These are phyloP conservation scores for Dacryopinax primogenitus DNA, from an alignment of 768 basidiomycete genomes.

Conservation along the genomic window DNA sequence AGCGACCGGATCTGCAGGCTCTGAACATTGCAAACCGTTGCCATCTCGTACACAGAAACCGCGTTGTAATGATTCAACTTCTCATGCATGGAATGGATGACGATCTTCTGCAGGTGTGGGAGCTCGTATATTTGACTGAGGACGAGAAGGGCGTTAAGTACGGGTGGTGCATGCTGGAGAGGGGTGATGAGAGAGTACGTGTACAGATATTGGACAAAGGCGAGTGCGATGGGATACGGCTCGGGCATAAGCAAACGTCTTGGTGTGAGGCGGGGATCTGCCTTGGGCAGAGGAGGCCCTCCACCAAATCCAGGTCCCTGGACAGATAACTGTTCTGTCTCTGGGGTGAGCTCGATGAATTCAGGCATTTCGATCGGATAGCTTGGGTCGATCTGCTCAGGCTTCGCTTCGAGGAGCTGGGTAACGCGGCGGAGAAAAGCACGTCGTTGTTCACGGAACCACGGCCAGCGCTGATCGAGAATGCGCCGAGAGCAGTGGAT, in stretches of 20 bases:
- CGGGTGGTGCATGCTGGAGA: constrained; percentile 79
- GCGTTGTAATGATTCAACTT: constrained; percentile 71
- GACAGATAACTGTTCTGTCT: background rate
- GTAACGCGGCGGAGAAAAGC: constrained; percentile 41
- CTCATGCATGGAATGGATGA: constrained; percentile 91
- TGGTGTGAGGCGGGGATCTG: constrained; percentile 70
- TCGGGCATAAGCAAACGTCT: constrained; percentile 73
- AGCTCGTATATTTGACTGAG: constrained; percentile 74
- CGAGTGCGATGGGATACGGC: constrained; percentile 76
- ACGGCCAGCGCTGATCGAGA: constrained; percentile 88
- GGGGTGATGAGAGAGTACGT: constrained; percentile 74
- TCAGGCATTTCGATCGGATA: background rate
- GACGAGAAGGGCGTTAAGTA: constrained; percentile 74
- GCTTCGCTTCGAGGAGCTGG: background rate
- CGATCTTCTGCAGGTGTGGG: constrained; percentile 56
- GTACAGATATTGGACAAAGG: constrained; percentile 89
- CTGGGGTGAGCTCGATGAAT: background rate
- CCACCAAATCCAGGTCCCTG: background rate
- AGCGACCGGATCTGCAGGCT: constrained; percentile 83
- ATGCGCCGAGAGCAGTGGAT: constrained; percentile 70
- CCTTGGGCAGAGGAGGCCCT: constrained; percentile 26
- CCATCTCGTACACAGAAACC: constrained; percentile 88
- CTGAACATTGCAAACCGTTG: constrained; percentile 77
- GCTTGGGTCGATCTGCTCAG: background rate
- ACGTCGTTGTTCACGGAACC: constrained; percentile 69